phyloP scores from a whole-genome alignment of 1,139 yeast genomes.

The Pichia sp. region DNA sequence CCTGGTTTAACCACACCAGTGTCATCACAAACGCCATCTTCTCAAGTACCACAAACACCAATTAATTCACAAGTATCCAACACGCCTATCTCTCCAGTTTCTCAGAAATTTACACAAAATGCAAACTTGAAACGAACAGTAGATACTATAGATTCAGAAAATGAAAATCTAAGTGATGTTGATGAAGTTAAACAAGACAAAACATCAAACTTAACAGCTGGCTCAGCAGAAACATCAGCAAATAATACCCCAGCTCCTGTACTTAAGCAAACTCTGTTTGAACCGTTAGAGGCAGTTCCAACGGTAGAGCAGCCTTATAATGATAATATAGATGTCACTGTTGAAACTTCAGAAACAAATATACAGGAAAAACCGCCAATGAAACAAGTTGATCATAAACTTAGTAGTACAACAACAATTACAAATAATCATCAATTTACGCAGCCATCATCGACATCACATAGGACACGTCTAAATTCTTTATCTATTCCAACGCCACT shows the following conservation, averaged over 20 bases:
- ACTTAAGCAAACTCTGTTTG: neutral
- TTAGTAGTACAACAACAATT: neutral
- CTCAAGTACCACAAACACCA: neutral
- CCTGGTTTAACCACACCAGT: conserved; percentile 5
- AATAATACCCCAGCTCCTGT: neutral
- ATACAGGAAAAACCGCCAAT: neutral
- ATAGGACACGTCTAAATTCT: conserved; percentile 12
- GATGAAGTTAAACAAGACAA: conserved; percentile 3
- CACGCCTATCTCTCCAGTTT: neutral
- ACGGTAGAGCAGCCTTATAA: no score
- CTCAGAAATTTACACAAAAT: neutral
- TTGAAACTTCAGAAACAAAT: no score
- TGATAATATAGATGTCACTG: no score
- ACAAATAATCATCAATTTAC: neutral
- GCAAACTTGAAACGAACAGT: neutral
- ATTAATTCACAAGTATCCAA: neutral
- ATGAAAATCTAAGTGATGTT: conserved; percentile 7
- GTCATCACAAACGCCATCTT: conserved; percentile 5
- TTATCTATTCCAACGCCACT: conserved; percentile 13
- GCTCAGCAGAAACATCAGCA: neutral
- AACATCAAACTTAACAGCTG: neutral
- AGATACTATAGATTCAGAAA: neutral
- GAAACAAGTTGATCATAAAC: neutral
- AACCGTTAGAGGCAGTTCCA: no score
- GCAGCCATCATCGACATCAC: conserved; percentile 4